Evolutionary conservation across 208 protist genomes (phyloP).

Genomic region (Trypanosoma rangeli): DNA sequence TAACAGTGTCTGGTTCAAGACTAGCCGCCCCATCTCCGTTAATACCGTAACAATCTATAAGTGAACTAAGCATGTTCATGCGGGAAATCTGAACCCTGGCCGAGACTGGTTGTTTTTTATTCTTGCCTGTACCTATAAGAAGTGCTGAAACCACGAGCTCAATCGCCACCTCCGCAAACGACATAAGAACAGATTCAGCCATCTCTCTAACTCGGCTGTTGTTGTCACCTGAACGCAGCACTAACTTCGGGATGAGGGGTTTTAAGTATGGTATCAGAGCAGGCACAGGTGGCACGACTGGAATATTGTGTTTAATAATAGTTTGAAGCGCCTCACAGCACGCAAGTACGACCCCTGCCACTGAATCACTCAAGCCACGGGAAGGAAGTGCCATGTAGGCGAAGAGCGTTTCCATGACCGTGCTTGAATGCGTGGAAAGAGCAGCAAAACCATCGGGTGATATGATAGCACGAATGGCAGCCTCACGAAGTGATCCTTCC

Average conservation of each 20-base stretch:
- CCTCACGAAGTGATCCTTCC: conserved; percentile 71
- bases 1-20: conserved; percentile 51
- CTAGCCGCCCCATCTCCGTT: conserved; percentile 15
- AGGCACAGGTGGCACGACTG: conserved; percentile 26
- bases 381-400: conserved; percentile 62
- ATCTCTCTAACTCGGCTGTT: conserved; percentile 76
- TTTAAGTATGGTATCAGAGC: conserved; percentile 18
- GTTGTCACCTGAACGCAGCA: conserved; percentile 68
- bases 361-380: conserved; percentile 66
- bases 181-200: conserved; percentile 46
- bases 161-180: conserved; percentile 48
- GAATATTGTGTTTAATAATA: conserved; percentile 45
- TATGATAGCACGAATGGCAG: conserved; percentile 60
- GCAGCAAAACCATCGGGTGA: conserved; percentile 47
- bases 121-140: conserved; percentile 60
- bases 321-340: conserved; percentile 65
- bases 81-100: conserved; percentile 58
- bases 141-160: conserved; percentile 55
- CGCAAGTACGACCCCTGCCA: conserved; percentile 65
- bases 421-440: conserved; percentile 41
- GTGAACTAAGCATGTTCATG: conserved; percentile 63
- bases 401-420: conserved; percentile 50
- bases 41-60: conserved; percentile 77
- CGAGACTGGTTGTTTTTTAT: conserved; percentile 56
- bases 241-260: conserved; percentile 48